A percentile compares a stretch with the other conserved stretches of the same genome.
phyloP scores from a whole-genome alignment of 768 basidiomycete genomes.

The Lactarius trivialis region DNA sequence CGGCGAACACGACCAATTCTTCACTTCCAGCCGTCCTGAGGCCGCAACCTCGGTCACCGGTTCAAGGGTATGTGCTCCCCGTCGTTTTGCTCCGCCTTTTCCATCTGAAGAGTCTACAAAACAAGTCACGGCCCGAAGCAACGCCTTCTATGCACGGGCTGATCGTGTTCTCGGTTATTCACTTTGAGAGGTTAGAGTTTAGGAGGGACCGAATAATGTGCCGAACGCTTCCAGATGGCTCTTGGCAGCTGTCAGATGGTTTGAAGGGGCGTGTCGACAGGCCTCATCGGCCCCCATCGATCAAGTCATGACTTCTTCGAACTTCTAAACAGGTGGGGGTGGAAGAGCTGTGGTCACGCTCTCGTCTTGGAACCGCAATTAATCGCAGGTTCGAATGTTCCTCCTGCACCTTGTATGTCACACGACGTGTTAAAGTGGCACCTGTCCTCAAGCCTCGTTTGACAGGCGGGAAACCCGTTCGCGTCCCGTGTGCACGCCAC shows the following conservation, averaged over 20 bases:
- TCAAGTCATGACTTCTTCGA: conserved; percentile 8
- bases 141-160: neutral
- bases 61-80: neutral
- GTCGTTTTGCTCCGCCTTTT: neutral
- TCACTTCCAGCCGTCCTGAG: conserved; percentile 6
- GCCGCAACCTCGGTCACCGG: conserved; percentile 9
- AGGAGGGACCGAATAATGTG: conserved; percentile 2
- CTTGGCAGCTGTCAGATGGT: conserved; percentile 18
- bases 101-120: neutral
- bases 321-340: conserved; percentile 6
- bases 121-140: neutral
- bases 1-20: conserved; percentile 3
- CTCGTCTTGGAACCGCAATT: conserved; percentile 11
- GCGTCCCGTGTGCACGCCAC: neutral
- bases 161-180: neutral
- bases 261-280: conserved; percentile 9
- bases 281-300: neutral
- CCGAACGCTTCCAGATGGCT: conserved; percentile 5
- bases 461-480: neutral
- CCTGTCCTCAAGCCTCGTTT: neutral
- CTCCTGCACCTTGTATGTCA: neutral
- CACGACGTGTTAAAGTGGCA: neutral
- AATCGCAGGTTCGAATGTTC: conserved; percentile 7
- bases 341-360: conserved; percentile 12
- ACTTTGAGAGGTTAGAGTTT: neutral